Evolutionary conservation across 2,329 filamentous ascomycete species (phyloP).

Genomic region (Aspergillus udagawae): DNA sequence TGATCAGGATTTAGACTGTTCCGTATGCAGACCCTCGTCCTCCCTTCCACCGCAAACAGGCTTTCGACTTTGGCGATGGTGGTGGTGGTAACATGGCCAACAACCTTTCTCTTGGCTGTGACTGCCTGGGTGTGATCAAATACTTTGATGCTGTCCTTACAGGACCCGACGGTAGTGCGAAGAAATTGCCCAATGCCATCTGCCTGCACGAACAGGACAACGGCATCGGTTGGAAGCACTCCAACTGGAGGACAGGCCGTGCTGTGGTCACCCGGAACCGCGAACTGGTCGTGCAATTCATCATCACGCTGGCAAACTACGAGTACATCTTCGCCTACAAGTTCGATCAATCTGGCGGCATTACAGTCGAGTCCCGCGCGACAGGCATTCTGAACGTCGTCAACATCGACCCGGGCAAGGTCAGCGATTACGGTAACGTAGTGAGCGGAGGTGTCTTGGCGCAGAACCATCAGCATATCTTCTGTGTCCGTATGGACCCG

Average conservation of each 20-base stretch:
- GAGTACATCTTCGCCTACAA: constrained; percentile 49
- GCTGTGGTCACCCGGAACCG: constrained; percentile 58
- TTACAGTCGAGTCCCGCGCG: constrained; percentile 63
- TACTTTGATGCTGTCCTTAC: constrained; percentile 59
- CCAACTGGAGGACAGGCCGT: constrained; percentile 61
- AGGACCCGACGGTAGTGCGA: constrained; percentile 51
- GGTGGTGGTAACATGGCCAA: constrained; percentile 65
- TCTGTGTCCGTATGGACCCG: constrained; percentile 62
- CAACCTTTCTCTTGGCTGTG: constrained; percentile 51
- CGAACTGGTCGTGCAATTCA: constrained; percentile 61
- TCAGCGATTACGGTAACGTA: constrained; percentile 62
- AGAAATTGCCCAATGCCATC: constrained; percentile 57
- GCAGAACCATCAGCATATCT: constrained; percentile 70
- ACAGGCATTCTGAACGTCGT: constrained; percentile 64
- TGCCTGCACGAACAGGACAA: constrained; percentile 65
- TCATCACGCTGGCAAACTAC: constrained; percentile 59
- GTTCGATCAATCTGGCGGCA: constrained; percentile 54
- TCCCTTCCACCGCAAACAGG: constrained; percentile 66
- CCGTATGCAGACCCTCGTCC: constrained; percentile 64
- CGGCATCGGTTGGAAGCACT: constrained; percentile 66
- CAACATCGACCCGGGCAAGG: constrained; percentile 57
- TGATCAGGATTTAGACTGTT: constrained; percentile 37
- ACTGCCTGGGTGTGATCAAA: constrained; percentile 61
- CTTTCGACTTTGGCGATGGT: constrained; percentile 68
- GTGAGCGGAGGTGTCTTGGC: constrained; percentile 65